Base-by-base conservation (phyloP, 202 grass and related monocot species). In the Sporobolus alterniflorus region DNA sequence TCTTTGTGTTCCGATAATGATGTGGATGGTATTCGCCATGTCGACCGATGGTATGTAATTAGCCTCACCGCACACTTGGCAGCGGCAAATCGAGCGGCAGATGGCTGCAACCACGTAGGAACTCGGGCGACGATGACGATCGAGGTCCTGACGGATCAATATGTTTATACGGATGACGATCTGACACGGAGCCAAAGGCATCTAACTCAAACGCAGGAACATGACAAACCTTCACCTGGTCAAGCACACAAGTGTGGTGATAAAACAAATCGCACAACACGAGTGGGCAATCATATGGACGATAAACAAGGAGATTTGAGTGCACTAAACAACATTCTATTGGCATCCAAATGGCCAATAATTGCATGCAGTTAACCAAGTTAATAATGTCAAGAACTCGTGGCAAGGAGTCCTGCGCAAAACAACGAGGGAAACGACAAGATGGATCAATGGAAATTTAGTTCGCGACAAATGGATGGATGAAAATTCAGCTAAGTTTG, bases 21-120 rank as follows among this genome's bases (percentile, higher is more conserved):
- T 73, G 62, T 34, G 4, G 1, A 77, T 33, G 52, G 52, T 70
- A 44, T 50, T 72, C 26, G 69, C 46, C 71, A 79, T 32, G 77
- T 74, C 39, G 28, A 77, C 28, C 4, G 33, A n/a, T 67, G 34
- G n/a, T n/a, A n/a, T n/a, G n/a, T n/a, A n/a, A n/a, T n/a, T n/a
- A n/a, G n/a, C n/a, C n/a, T n/a, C n/a, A n/a, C n/a, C 62, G 29
- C 61, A 86, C 88, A 90, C 78, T 77, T 90, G 88, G 88, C 83
- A 73, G 67, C 11, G 9, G 7, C 39, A 10, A 67, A 43, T 14
- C 39, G 50, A 46, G 67, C 51, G 43, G 47, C 78, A 52, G 78
- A 51, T 61, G 88, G 22, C 49, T 59, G 86, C 83, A 69, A 90
- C 57, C 83, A 86, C 73, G 73, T 90, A 78, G 78, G 73, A 73